These are phyloP conservation scores for Fusarium denticulatum DNA, from an alignment of 2,329 filamentous ascomycete genomes.

Conservation along the genomic window DNA sequence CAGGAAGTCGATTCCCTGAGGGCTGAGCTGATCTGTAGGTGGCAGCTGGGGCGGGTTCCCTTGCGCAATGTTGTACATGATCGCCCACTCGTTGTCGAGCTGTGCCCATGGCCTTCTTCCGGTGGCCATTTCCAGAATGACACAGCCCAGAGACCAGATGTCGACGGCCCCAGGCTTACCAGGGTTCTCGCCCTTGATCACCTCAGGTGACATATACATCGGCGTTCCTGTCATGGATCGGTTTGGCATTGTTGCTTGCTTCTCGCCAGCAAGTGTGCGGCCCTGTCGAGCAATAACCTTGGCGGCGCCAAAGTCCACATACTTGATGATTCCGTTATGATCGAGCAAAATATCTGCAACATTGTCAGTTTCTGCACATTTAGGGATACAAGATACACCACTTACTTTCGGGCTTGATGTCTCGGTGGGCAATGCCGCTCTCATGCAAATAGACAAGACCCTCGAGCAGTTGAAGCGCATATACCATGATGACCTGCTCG, in stretches of 20 bases:
- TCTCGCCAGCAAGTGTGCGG: constrained; percentile 77
- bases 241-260: constrained; percentile 72
- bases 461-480: constrained; percentile 91
- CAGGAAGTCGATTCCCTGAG: constrained; percentile 87
- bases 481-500: constrained; percentile 97
- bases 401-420: constrained; percentile 97
- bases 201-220: constrained; percentile 99
- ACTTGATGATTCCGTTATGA: constrained; percentile 98
- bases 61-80: constrained; percentile 99
- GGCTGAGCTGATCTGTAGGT: constrained; percentile 82
- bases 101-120: constrained; percentile 93
- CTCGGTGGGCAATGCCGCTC: constrained; percentile 89
- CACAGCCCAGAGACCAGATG: constrained; percentile 96
- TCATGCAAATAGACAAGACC: constrained; percentile 94
- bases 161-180: constrained; percentile 89
- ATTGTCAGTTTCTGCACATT: constrained; percentile 25
- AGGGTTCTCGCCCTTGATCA: constrained; percentile 88
- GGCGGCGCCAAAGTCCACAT: constrained; percentile 97
- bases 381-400: constrained; percentile 34
- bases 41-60: constrained; percentile 92
- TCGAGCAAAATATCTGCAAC: constrained; percentile 87
- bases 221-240: constrained; percentile 97
- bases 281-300: constrained; percentile 96
- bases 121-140: constrained; percentile 97
- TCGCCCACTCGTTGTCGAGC: constrained; percentile 98